A percentile compares a stretch with the other conserved stretches of the same genome.
Evolutionary conservation across 2,329 filamentous ascomycete genomes (phyloP).

Genomic region (Fusarium chuoi): DNA sequence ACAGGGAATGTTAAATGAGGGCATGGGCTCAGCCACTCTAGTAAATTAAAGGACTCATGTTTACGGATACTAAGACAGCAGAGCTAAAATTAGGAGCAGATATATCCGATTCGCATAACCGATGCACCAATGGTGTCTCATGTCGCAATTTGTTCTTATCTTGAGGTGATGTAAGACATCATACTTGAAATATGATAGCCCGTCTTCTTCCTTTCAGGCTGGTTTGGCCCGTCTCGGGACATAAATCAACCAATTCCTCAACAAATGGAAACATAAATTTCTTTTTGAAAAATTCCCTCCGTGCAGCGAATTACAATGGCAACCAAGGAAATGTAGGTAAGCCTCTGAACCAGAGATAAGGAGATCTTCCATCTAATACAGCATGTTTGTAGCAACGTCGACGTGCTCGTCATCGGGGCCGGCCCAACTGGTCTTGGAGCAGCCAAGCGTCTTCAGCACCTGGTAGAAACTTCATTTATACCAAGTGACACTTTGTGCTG

Average conservation of each 20-base stretch:
- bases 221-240: accelerated
- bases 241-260: neutral
- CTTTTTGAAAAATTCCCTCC: accelerated
- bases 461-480: slow-evolving; percentile 66
- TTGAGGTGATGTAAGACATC: neutral
- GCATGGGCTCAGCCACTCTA: neutral
- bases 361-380: neutral
- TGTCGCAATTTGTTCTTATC: neutral
- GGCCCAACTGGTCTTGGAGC: slow-evolving; percentile 97
- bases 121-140: accelerated
- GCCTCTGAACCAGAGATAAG: accelerated
- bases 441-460: slow-evolving; percentile 96
- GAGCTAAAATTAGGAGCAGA: neutral
- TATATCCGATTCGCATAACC: accelerated
- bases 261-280: neutral
- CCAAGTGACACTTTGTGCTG: slow-evolving; percentile 27
- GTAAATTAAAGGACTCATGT: neutral
- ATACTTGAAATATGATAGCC: neutral
- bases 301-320: neutral
- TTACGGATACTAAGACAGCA: neutral
- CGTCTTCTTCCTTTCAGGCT: no score
- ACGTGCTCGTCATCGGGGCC: slow-evolving; percentile 97
- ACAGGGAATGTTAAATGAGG: neutral
- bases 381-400: slow-evolving; percentile 74
- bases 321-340: neutral